Evolutionary conservation across 139 green algal genomes (phyloP).

Genomic region (Haematococcus sp.): DNA sequence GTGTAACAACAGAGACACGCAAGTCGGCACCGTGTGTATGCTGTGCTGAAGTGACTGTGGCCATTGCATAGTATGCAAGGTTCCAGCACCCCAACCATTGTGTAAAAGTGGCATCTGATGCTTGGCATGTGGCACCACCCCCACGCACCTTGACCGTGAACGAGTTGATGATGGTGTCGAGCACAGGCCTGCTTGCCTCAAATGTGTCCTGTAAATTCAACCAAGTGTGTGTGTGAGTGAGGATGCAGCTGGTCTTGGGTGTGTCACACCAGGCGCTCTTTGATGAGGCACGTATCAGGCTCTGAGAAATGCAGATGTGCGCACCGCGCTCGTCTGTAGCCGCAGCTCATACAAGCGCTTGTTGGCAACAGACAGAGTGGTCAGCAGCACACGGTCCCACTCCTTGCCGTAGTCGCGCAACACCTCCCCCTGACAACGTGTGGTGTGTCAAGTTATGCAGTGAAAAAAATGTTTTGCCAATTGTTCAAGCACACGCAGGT

Average conservation of each 20-base stretch:
- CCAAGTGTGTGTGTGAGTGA: not conserved
- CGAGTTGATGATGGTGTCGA: not conserved
- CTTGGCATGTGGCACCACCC: not conserved
- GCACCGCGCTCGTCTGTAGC: slow-evolving; percentile 60
- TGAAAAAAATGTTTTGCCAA: too few relatives aligned
- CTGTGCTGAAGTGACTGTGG: too few relatives aligned
- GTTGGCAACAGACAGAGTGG: slow-evolving; percentile 81
- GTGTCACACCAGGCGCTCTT: not conserved
- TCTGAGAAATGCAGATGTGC: not conserved
- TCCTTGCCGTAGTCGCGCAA: slow-evolving; percentile 60
- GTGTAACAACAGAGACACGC: too few relatives aligned
- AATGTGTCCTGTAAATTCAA: not conserved
- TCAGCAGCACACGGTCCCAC: slow-evolving; percentile 77
- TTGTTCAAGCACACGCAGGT: too few relatives aligned
- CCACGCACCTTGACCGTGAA: slow-evolving; percentile 7
- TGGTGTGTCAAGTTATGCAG: not conserved
- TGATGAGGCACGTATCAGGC: not conserved
- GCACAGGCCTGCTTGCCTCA: not conserved
- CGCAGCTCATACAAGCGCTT: slow-evolving; percentile 78
- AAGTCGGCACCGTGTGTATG: too few relatives aligned
- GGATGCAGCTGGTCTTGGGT: not conserved
- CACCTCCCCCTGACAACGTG: slow-evolving; percentile 22
- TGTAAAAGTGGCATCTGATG: too few relatives aligned
- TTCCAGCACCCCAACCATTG: too few relatives aligned
- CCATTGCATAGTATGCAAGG: too few relatives aligned